These are phyloP conservation scores for Vigna reflexopilosa DNA, from an alignment of 306 rosid genomes.

Conservation along the genomic window DNA sequence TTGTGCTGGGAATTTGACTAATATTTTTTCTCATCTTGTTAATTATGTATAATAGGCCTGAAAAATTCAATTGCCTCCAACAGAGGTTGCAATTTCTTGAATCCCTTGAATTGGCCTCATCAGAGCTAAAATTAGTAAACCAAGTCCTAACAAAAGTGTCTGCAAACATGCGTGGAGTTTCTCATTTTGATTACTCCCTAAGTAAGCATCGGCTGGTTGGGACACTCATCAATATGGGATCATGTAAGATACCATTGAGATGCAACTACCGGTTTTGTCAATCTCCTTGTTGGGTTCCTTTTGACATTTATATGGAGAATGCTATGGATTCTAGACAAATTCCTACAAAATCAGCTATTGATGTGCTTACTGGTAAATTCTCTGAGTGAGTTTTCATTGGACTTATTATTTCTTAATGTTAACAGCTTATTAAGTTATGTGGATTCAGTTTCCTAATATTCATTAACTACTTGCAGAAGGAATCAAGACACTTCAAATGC, in stretches of 20 bases:
- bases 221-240: conserved; percentile 56
- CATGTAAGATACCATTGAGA: conserved; percentile 50
- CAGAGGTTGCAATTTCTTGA: conserved; percentile 66
- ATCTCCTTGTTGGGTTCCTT: conserved; percentile 71
- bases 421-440: conserved; percentile 33
- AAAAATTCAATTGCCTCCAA: conserved; percentile 71
- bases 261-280: conserved; percentile 52
- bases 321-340: conserved; percentile 79
- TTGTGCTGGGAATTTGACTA: conserved; percentile 45
- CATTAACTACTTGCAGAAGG: conserved; percentile 64
- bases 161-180: conserved; percentile 60
- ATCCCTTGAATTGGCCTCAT: conserved; percentile 58
- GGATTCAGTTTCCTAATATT: conserved; percentile 41
- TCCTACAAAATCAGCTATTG: conserved; percentile 67
- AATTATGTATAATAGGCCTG: conserved; percentile 63
- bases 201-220: conserved; percentile 60
- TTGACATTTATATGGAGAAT: conserved; percentile 81
- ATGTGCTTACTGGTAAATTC: conserved; percentile 66
- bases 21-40: conserved; percentile 29
- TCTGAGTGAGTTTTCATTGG: conserved; percentile 26
- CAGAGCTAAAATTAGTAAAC: conserved; percentile 55
- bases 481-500: conserved; percentile 65
- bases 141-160: conserved; percentile 58
- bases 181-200: conserved; percentile 52
- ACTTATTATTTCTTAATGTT: conserved; percentile 35